phyloP scores from a whole-genome alignment of 164 flowering plant genomes.

The Platanus orientalis region DNA sequence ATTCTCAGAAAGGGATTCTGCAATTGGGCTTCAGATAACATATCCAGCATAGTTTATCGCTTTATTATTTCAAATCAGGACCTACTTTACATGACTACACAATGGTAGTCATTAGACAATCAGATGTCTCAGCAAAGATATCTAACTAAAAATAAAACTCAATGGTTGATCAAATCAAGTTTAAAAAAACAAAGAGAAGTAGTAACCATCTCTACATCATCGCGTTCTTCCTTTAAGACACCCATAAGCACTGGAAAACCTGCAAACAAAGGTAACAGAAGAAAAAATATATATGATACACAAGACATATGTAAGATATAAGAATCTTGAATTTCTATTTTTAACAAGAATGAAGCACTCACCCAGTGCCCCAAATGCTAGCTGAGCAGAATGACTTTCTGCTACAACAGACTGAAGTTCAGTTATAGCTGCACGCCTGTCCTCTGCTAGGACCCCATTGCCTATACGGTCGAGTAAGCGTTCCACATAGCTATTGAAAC shows the following conservation, averaged over 20 bases:
- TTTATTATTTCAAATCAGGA: not conserved
- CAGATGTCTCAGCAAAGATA: not conserved
- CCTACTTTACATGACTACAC: not conserved
- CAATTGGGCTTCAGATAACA: conserved; percentile 1
- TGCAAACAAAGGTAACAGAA: conserved; percentile 26
- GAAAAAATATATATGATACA: too few relatives aligned
- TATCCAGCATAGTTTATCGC: not conserved
- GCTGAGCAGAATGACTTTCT: conserved; percentile 78
- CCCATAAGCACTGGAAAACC: conserved; percentile 88
- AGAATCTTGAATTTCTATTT: not conserved
- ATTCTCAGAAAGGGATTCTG: too few relatives aligned
- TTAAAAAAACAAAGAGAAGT: not conserved
- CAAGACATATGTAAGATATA: not conserved
- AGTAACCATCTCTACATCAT: conserved; percentile 90
- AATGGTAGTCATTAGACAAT: not conserved
- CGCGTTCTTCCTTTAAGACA: conserved; percentile 87
- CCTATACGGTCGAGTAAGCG: conserved; percentile 91
- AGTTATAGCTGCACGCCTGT: conserved; percentile 76
- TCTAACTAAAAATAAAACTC: too few relatives aligned
- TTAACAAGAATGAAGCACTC: conserved; percentile 12
- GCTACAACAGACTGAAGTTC: conserved; percentile 93
- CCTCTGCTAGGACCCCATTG: conserved; percentile 87
- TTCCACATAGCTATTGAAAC: conserved; percentile 63
- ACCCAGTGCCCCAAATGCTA: conserved; percentile 99
- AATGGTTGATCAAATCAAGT: not conserved